Evolutionary conservation across 2,329 filamentous ascomycete genomes (phyloP).

Genomic region (Fusarium sp.): DNA sequence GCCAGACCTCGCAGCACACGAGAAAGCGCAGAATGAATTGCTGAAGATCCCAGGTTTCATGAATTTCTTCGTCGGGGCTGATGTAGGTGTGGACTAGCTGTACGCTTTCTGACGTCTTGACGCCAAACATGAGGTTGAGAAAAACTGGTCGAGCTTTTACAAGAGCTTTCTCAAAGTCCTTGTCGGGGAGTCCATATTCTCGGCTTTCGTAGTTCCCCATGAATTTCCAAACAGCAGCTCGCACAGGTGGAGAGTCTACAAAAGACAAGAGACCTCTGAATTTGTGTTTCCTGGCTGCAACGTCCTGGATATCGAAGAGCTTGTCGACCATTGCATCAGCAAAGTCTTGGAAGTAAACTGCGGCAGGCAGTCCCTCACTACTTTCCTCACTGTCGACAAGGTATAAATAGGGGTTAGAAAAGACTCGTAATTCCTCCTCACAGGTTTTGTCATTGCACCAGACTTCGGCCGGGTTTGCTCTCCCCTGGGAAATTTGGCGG

Average conservation of each 20-base stretch:
- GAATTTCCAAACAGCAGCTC: slow-evolving; percentile 41
- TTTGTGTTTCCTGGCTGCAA: slow-evolving; percentile 24
- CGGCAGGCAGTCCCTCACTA: slow-evolving; percentile 8
- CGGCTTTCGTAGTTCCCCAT: neutral
- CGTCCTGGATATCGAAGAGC: slow-evolving; percentile 17
- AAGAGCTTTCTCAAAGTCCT: slow-evolving; percentile 20
- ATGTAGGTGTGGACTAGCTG: slow-evolving; percentile 28
- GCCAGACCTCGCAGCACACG: slow-evolving; percentile 44
- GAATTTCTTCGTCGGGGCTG: neutral
- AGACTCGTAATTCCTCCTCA: slow-evolving; percentile 10
- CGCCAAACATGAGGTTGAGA: slow-evolving; percentile 35
- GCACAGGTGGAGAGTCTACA: slow-evolving; percentile 43
- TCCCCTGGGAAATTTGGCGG: slow-evolving; percentile 37
- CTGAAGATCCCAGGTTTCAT: slow-evolving; percentile 12
- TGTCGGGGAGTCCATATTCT: neutral
- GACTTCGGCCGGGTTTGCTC: slow-evolving; percentile 24
- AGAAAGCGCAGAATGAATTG: slow-evolving; percentile 44
- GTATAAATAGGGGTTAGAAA: slow-evolving; percentile 18
- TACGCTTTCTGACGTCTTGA: slow-evolving; percentile 10
- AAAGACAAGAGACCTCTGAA: slow-evolving; percentile 38
- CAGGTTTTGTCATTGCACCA: slow-evolving; percentile 41
- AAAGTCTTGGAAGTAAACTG: slow-evolving; percentile 38
- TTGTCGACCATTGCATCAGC: slow-evolving; percentile 21
- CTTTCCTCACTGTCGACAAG: slow-evolving; percentile 16
- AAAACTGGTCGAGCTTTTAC: slow-evolving; percentile 21